Conservation (phyloP, 805 yeast species). For the Ogataea naganishii region DNA sequence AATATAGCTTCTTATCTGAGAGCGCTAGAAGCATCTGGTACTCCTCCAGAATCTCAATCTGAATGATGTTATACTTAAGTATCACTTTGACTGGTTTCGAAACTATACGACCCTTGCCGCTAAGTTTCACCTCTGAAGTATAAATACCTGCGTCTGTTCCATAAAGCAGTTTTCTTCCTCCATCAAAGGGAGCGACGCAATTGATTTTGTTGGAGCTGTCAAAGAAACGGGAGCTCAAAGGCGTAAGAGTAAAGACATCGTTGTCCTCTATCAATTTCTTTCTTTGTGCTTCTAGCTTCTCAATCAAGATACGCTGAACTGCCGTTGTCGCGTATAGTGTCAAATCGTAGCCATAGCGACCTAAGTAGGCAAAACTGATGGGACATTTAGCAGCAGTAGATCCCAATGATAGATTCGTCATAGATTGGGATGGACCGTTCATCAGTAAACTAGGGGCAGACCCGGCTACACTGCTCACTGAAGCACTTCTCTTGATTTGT, state of each 20-base stretch:
- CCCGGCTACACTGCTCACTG: conserved; percentile 22
- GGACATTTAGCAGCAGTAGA: conserved; percentile 31
- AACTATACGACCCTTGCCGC: conserved; percentile 46
- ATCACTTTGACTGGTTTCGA: conserved; percentile 72
- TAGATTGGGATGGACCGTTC: conserved; percentile 11
- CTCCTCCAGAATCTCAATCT: conserved; percentile 86
- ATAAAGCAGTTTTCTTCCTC: conserved; percentile 81
- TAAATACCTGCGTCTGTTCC: conserved; percentile 92
- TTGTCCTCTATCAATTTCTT: conserved; percentile 58
- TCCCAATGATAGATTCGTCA: conserved; percentile 11
- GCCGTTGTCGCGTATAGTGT: conserved; percentile 46
- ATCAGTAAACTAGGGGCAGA: conserved; percentile 20
- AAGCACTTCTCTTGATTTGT: conserved; percentile 30
- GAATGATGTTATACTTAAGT: conserved; percentile 69
- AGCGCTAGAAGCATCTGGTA: conserved; percentile 75
- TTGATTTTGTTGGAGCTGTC: conserved; percentile 70
- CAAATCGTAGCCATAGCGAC: conserved; percentile 45
- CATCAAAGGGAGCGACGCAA: conserved; percentile 90
- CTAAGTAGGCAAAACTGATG: conserved; percentile 43
- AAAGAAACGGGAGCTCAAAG: conserved; percentile 68
- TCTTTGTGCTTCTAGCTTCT: conserved; percentile 75
- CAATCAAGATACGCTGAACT: conserved; percentile 73
- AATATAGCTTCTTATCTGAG: conserved; percentile 72
- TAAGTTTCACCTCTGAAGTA: conserved; percentile 57
- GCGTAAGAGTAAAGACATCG: conserved; percentile 72